Base-by-base conservation (phyloP, 192 early-diverging fungal genomes). In the Pilaira anomala region DNA sequence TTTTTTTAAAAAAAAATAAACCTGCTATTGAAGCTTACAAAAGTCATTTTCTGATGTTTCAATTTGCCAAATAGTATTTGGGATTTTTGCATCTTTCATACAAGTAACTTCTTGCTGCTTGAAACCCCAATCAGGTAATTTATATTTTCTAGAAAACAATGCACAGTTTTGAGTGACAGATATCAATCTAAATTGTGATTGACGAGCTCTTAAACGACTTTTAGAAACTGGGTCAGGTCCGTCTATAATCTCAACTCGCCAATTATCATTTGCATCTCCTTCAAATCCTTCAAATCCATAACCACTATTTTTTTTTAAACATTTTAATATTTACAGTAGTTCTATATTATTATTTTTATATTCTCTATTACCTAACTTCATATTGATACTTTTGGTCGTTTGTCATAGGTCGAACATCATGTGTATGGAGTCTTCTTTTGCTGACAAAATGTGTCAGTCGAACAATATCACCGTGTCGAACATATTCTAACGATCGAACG, bases 81-180 rank as follows among this genome's bases (percentile, higher is more conserved):
- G 73, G 16, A 84, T 70, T 49, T 82, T 82, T 33, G 85, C 80
- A 44, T 85, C 87, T 66, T 93, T 94, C 77, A 96, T 95, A 59
- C 97, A 96, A n/a, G 94, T 97, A 29, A 97, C 88, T 68, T 98
- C 94, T 58, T 92, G 88, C 75, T 96, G 94, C 30, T 85, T 88
- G 70, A 87, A 97, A 21, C 85, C 97, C 94, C 94, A 98, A 55
- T 91, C 87, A 50, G 97, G 97, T 29, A 98, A 78, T 68, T 87
- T 82, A 30, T 85, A 82, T 62, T 79, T 79, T 74, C 92, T 88
- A 18, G 91, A 93, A 67, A 93, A 90, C n/a, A 98, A 71, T 26
- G 88, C 92, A 61, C 95, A 95, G 28, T 84, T 77, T 72, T 87
- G 85, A 48, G 83, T 77, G 62, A 73, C 61, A 64, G 90, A 94